Evolutionary conservation across 2,329 filamentous ascomycete species (phyloP).

Genomic region (Colletotrichum kahawae): DNA sequence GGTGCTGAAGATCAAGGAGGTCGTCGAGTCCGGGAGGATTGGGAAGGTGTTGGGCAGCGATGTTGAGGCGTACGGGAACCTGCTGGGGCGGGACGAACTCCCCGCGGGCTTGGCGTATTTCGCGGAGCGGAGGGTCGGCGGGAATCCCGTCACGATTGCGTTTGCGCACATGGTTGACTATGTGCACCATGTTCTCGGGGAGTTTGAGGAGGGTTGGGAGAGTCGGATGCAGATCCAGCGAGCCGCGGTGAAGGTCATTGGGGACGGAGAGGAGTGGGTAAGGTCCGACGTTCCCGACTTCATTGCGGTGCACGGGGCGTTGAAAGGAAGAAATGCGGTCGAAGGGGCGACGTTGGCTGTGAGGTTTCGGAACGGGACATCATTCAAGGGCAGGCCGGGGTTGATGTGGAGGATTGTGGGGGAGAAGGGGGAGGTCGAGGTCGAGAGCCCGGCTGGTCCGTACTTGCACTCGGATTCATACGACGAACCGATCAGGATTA

Average conservation of each 20-base stretch:
- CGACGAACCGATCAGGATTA: conserved; percentile 46
- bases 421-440: conserved; percentile 52
- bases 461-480: conserved; percentile 34
- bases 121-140: conserved; percentile 49
- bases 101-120: conserved; percentile 50
- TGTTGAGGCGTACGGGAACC: conserved; percentile 41
- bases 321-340: conserved; percentile 30
- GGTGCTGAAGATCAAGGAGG: conserved; percentile 45
- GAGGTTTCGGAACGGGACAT: conserved; percentile 51
- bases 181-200: neutral
- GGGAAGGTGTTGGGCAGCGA: conserved; percentile 59
- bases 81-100: conserved; percentile 36
- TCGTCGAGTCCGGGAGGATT: conserved; percentile 50
- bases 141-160: conserved; percentile 46
- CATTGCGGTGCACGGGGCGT: conserved; percentile 38
- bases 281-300: conserved; percentile 29
- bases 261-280: neutral
- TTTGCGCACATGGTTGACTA: conserved; percentile 36
- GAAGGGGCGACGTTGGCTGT: conserved; percentile 45
- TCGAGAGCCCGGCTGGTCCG: neutral
- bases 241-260: neutral
- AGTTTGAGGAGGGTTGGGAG: neutral
- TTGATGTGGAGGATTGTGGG: conserved; percentile 57
- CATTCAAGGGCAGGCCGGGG: conserved; percentile 50
- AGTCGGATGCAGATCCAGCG: conserved; percentile 36